Base-by-base conservation (phyloP, 106 monocot species). In the Dioscorea zingiberensis region DNA sequence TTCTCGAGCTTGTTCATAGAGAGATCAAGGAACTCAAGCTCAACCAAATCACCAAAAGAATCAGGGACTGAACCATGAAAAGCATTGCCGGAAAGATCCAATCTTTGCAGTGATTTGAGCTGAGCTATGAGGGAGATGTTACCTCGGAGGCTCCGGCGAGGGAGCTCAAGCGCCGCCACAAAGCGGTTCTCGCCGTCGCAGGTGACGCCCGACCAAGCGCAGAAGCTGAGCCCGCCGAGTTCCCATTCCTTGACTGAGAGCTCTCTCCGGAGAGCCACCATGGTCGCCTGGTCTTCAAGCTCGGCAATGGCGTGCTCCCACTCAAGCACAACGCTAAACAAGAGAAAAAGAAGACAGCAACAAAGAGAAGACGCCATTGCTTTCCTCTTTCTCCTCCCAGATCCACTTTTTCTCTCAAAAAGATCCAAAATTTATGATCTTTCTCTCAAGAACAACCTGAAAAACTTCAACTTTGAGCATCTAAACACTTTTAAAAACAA, bases 21-120 rank as follows among this genome's bases (percentile, higher is more conserved):
- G 60, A 93, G 54, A 64, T 93, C 93, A 7, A 93, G 80, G 55
- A 71, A 80, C 60, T 87, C 73, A 56, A 93, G 88, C 64, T 23
- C 11, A 3, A 48, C 4, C 3, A 85, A 22, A 1, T 14, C 28
- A 18, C 76, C 85, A 6, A 88, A 25, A 10, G 79, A 75, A 59
- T 54, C 5, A 44, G 93, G 88, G 38, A 88, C 62, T 9, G 65
- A 18, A 21, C 93, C 93, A 48, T 25, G 66, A 49, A 93, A 88
- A 14, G 70, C 75, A 54, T 88, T 88, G 46, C 55, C 64, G 0
- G 88, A 88, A 29, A 93, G 88, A 68, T 88, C 93, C 3, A 93
- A 62, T 9, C 57, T 21, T 61, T 64, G 74, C 27, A 88, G 46
- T 14, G 80, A 82, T 18, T 54, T 67, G 32, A 88, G 76, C 44